phyloP scores from a whole-genome alignment of 192 early-diverging fungal genomes.

The Pilobolus umbonatus region DNA sequence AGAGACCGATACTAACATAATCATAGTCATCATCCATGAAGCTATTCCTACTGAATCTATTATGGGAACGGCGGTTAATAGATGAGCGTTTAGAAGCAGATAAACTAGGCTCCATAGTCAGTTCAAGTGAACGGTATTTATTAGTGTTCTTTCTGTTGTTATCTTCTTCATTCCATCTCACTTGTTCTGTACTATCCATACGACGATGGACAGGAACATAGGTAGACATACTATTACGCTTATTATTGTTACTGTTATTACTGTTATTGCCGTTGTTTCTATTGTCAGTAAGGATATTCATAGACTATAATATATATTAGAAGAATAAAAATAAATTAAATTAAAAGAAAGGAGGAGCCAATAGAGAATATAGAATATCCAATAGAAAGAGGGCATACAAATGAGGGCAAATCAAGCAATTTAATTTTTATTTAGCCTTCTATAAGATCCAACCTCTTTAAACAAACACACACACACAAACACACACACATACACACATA shows the following conservation, averaged over 20 bases:
- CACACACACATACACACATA: too few species aligned
- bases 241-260: too few species aligned
- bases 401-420: too few species aligned
- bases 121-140: not conserved
- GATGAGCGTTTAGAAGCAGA: constrained; percentile 6
- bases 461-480: too few species aligned
- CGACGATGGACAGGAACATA: constrained; percentile 3
- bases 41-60: constrained; percentile 5
- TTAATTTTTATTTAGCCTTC: too few species aligned
- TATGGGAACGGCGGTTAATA: not conserved
- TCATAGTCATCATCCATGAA: constrained; percentile 10
- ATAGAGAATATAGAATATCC: too few species aligned
- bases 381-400: too few species aligned
- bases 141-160: not conserved
- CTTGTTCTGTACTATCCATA: too few species aligned
- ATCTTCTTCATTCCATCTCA: constrained; percentile 1
- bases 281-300: too few species aligned
- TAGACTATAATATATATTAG: not conserved
- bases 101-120: not conserved
- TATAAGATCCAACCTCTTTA: not conserved
- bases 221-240: not conserved
- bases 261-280: too few species aligned
- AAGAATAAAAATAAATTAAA: not conserved
- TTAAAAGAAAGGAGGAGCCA: not conserved
- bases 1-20: too few species aligned